Percentiles rank a stretch among this genome's conserved stretches.
These are phyloP conservation scores for Daldinia caldariorum DNA, from an alignment of 495 filamentous ascomycete genomes.

Conservation along the genomic window DNA sequence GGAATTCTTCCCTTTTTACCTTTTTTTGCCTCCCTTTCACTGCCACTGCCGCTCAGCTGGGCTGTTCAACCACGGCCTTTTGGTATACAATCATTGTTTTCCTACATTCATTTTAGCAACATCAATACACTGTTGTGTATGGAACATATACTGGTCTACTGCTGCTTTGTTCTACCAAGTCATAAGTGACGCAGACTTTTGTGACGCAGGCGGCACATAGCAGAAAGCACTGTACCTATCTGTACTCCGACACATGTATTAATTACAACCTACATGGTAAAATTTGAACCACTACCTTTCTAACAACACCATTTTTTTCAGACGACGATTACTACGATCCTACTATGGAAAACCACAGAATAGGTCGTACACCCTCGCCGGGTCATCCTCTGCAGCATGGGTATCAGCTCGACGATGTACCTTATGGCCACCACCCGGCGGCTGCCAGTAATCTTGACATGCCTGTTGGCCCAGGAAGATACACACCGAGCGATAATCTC, in stretches of 20 bases:
- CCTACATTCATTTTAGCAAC: conserved; percentile 10
- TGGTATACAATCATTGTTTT: conserved; percentile 29
- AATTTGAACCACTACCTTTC: conserved; percentile 5
- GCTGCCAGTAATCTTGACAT: conserved; percentile 68
- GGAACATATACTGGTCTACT: conserved; percentile 17
- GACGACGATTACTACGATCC: conserved; percentile 72
- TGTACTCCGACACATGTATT: background rate
- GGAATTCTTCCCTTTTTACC: background rate
- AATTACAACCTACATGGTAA: background rate
- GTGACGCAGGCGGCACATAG: conserved; percentile 49
- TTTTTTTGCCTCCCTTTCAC: conserved; percentile 27
- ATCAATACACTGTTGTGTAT: conserved; percentile 20
- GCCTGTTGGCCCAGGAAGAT: conserved; percentile 66
- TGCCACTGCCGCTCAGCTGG: conserved; percentile 17
- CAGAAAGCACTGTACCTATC: background rate
- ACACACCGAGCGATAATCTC: conserved; percentile 59
- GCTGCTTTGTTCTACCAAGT: conserved; percentile 21
- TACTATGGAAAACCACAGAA: conserved; percentile 63
- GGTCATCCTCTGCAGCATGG: conserved; percentile 65
- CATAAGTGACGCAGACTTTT: conserved; percentile 32
- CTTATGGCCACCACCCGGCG: conserved; percentile 58
- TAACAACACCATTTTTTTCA: conserved; percentile 43
- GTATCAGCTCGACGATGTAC: conserved; percentile 77
- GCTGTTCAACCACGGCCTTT: conserved; percentile 23
- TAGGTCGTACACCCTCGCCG: conserved; percentile 67